Evolutionary conservation across 495 filamentous ascomycete genomes (phyloP).

Genomic region (Hypoxylon subgilvum): DNA sequence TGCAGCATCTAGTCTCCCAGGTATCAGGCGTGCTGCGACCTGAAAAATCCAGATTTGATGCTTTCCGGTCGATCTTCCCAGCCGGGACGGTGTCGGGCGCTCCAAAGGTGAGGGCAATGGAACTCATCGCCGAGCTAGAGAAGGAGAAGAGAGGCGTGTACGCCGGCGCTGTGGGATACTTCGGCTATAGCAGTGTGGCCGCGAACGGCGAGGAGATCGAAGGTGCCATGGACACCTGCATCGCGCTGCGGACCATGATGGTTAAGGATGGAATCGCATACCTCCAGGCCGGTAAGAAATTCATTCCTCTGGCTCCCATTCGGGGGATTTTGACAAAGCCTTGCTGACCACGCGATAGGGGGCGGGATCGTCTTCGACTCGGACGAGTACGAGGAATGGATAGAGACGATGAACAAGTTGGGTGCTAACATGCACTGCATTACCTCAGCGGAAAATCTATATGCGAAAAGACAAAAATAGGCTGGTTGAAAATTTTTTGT

Average conservation of each 20-base stretch:
- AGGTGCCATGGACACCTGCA: conserved; percentile 98
- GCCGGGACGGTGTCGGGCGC: conserved; percentile 93
- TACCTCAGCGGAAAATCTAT: conserved; percentile 77
- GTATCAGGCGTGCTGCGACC: conserved; percentile 84
- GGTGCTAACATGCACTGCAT: conserved; percentile 88
- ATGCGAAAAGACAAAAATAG: conserved; percentile 51
- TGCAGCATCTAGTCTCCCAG: conserved; percentile 95
- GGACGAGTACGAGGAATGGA: conserved; percentile 90
- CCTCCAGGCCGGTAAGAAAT: conserved; percentile 74
- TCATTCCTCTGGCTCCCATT: background rate
- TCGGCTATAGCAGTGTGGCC: conserved; percentile 69
- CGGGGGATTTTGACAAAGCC: background rate
- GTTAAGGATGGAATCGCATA: conserved; percentile 90
- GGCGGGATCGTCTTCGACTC: conserved; percentile 97
- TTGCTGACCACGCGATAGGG: conserved; percentile 51
- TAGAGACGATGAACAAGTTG: conserved; percentile 97
- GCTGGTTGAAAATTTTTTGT: too few relatives aligned
- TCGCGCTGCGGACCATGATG: conserved; percentile 96
- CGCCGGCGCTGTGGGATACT: conserved; percentile 96
- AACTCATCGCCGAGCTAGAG: conserved; percentile 93
- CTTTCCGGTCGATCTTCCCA: conserved; percentile 94
- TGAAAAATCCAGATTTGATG: conserved; percentile 90
- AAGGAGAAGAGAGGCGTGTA: conserved; percentile 93
- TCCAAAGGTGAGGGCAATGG: conserved; percentile 95
- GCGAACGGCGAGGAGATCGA: conserved; percentile 54